These are phyloP conservation scores for Agrocybe pediades DNA, from an alignment of 768 basidiomycete genomes.

Conservation along the genomic window DNA sequence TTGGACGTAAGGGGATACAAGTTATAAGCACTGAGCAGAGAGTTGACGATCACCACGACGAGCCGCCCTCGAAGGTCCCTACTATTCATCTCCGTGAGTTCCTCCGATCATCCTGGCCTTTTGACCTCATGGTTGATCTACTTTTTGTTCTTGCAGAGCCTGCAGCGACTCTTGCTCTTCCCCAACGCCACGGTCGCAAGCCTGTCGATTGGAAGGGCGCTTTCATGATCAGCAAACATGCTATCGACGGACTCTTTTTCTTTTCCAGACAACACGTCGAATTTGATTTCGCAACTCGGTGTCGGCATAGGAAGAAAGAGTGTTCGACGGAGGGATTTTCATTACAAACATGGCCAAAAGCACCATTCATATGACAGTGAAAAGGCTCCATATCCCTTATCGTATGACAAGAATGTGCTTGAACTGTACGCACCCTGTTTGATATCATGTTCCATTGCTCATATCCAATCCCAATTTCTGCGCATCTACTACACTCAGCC, in stretches of 20 bases:
- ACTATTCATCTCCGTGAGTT: background rate
- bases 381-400: constrained; percentile 80
- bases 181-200: constrained; percentile 18
- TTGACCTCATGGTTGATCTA: background rate
- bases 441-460: background rate
- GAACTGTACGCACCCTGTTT: constrained; percentile 59
- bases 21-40: too few relatives aligned
- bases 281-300: constrained; percentile 22
- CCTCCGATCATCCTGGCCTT: background rate
- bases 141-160: background rate
- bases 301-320: constrained; percentile 35
- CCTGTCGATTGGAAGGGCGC: too few relatives aligned
- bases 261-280: too few relatives aligned
- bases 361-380: constrained; percentile 72
- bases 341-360: constrained; percentile 65
- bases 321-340: constrained; percentile 51
- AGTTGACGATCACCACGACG: background rate
- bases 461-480: background rate
- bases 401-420: constrained; percentile 66
- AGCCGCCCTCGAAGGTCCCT: background rate
- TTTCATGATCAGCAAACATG: too few relatives aligned
- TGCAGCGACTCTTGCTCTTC: background rate
- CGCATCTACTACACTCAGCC: constrained; percentile 44
- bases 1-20: background rate
- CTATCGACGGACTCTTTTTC: too few relatives aligned